Base-by-base conservation (phyloP, 2,329 filamentous ascomycete genomes). In the Fusarium euwallaceae region DNA sequence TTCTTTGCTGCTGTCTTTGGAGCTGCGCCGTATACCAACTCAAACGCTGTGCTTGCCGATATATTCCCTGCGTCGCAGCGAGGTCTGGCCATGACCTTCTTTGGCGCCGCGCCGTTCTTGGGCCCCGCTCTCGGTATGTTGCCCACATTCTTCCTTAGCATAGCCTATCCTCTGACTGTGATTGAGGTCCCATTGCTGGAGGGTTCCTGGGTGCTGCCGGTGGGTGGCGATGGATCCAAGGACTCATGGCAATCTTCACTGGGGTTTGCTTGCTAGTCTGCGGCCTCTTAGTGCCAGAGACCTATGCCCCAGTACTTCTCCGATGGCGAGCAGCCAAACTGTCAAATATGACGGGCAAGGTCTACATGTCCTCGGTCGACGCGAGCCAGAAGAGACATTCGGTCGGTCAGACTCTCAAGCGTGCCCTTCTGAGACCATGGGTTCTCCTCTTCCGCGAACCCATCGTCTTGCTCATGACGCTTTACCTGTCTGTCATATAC, bases 401-500 rank as follows among this genome's bases (percentile, higher is more conserved):
- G 20, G 29, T 37, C 27, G 6, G 41, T 6, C 32, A 67, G 1
- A 93, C 95, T 81, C 88, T 72, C 16, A 75, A 92, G 77, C 94
- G 96, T 69, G 88, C 96, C 39, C 92, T 96, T 77, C 83, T 88
- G 24, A 89, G 93, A 2, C 90, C 93, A 3, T 82, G 95, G 70
- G 81, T 83, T 3, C 89, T 97, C 2, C 88, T 97, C 36, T 94
- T 95, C 83, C 84, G 88, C 66, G 94, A 97, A 81, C 90, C 92
- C 17, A 97, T 97, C 78, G 93, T 97, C 39, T 88, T 97, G 70
- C 89, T 95, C 76, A 91, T 97, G 73, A 90, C 91, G 1, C 78
- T 96, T 1, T 97, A 97, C 85, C 95, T 95, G 93, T 92, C 90
- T 1, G 92, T 95, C 4, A 86, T 95, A 10, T 93, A 93, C 79